These are phyloP conservation scores for Zopfochytrium polystomum DNA, from an alignment of 371 early-diverging fungal genomes.

Conservation along the genomic window DNA sequence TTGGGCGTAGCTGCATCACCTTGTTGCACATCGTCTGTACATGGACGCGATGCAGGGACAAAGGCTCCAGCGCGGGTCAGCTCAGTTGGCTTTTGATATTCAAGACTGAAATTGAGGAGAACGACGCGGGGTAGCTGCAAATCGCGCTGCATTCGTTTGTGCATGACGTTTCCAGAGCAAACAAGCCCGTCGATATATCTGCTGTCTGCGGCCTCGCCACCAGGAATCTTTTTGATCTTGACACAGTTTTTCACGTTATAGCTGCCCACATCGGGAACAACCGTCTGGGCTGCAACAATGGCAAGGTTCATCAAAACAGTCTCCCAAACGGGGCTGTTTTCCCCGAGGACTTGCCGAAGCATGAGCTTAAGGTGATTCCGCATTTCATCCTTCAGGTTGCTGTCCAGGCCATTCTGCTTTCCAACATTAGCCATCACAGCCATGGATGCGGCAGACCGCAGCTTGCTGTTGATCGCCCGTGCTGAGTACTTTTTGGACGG, in stretches of 20 bases:
- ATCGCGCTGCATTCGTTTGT: constrained; percentile 76
- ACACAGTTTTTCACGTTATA: constrained; percentile 37
- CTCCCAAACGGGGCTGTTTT: not conserved
- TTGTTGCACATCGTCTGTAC: constrained; percentile 79
- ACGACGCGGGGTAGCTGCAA: constrained; percentile 72
- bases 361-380: not conserved
- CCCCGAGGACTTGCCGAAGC: not conserved
- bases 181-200: constrained; percentile 74
- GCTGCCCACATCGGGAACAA: not conserved
- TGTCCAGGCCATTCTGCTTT: not conserved
- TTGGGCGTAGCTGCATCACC: constrained; percentile 78
- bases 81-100: constrained; percentile 57
- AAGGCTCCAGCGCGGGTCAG: constrained; percentile 19
- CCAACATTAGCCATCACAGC: not conserved
- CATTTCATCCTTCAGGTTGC: not conserved
- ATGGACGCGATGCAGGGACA: not conserved
- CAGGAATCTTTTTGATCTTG: constrained; percentile 89
- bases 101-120: constrained; percentile 80
- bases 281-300: not conserved
- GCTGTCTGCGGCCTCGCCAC: constrained; percentile 72
- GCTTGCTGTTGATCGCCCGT: not conserved
- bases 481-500: constrained; percentile 1
- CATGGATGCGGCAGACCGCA: not conserved
- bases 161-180: constrained; percentile 80
- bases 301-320: not conserved